Percentiles rank a stretch among this genome's conserved stretches.
These are phyloP conservation scores for Phoma sp. DNA, from an alignment of 2,329 filamentous ascomycete genomes.

Conservation along the genomic window DNA sequence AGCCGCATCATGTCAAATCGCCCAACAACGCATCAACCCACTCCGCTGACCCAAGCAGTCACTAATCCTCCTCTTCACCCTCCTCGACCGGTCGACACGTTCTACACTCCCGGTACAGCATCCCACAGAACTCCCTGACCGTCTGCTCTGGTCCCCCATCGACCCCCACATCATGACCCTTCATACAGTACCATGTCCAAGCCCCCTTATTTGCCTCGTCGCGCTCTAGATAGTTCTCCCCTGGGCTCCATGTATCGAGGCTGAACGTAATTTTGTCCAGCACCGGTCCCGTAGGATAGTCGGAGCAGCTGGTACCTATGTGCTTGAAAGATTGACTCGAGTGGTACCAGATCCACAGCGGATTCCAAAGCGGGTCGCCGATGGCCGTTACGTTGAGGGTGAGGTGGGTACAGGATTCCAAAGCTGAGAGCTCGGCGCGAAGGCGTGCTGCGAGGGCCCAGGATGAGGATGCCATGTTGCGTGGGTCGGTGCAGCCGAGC, in stretches of 20 bases:
- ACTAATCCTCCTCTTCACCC: slow-evolving; percentile 20
- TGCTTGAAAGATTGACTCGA: slow-evolving; percentile 42
- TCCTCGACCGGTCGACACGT: slow-evolving; percentile 27
- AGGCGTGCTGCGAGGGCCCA: slow-evolving; percentile 42
- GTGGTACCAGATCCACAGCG: slow-evolving; percentile 50
- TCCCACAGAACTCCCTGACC: slow-evolving; percentile 41
- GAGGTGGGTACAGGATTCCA: slow-evolving; percentile 28
- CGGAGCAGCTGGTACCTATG: slow-evolving; percentile 28
- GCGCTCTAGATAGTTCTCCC: slow-evolving; percentile 43
- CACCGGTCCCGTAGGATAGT: slow-evolving; percentile 22
- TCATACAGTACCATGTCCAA: slow-evolving; percentile 46
- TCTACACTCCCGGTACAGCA: slow-evolving; percentile 37
- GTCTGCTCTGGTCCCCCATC: slow-evolving; percentile 31
- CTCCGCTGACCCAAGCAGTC: neutral
- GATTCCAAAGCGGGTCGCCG: slow-evolving; percentile 49
- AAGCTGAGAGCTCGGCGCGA: slow-evolving; percentile 29
- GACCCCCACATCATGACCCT: slow-evolving; percentile 32
- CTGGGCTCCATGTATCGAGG: slow-evolving; percentile 45
- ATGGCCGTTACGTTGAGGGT: slow-evolving; percentile 44
- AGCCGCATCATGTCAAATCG: slow-evolving; percentile 2
- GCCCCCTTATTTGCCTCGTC: slow-evolving; percentile 23
- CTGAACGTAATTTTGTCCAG: slow-evolving; percentile 43
- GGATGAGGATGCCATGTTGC: slow-evolving; percentile 38
- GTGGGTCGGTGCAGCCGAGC: slow-evolving; percentile 46
- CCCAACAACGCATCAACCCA: slow-evolving; percentile 1